Evolutionary conservation across 169 alveolate species (phyloP).

Genomic region (Eimeria falciformis): DNA sequence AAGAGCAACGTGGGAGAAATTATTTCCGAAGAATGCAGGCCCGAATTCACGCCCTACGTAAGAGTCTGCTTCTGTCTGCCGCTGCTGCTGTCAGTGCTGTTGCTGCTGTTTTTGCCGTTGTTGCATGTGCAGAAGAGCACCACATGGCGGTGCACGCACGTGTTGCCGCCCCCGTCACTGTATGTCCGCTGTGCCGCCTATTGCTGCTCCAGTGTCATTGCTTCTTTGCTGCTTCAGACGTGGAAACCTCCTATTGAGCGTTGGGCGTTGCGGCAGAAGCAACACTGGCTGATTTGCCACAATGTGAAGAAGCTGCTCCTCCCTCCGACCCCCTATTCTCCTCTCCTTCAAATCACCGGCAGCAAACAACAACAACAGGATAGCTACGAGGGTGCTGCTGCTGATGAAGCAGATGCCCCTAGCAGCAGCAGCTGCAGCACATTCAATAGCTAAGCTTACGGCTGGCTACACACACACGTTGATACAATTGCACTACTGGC

Average conservation of each 20-base stretch:
- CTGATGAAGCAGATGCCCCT: too few relatives aligned
- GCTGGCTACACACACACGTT: too few relatives aligned
- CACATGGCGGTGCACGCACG: not conserved
- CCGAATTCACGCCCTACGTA: constrained; percentile 68
- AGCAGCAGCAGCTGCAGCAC: too few relatives aligned
- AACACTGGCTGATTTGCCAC: constrained; percentile 19
- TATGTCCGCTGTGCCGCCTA: not conserved
- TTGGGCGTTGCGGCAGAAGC: constrained; percentile 45
- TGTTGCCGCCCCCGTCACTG: not conserved
- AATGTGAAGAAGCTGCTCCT: not conserved
- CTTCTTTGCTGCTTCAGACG: too few relatives aligned
- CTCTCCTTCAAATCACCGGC: not conserved
- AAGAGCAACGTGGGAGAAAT: not conserved
- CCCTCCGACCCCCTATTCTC: not conserved
- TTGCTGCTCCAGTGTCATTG: too few relatives aligned
- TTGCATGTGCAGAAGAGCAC: too few relatives aligned
- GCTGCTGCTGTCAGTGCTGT: not conserved
- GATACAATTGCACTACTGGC: too few relatives aligned
- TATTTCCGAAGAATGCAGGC: constrained; percentile 53
- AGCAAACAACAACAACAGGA: too few relatives aligned
- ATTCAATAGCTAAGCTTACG: too few relatives aligned
- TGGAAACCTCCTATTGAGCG: constrained; percentile 59
- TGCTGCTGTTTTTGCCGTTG: not conserved
- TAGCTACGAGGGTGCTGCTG: too few relatives aligned
- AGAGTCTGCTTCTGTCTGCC: not conserved